Conservation (phyloP, 768 basidiomycete species). For the Trametopsis cervina region DNA sequence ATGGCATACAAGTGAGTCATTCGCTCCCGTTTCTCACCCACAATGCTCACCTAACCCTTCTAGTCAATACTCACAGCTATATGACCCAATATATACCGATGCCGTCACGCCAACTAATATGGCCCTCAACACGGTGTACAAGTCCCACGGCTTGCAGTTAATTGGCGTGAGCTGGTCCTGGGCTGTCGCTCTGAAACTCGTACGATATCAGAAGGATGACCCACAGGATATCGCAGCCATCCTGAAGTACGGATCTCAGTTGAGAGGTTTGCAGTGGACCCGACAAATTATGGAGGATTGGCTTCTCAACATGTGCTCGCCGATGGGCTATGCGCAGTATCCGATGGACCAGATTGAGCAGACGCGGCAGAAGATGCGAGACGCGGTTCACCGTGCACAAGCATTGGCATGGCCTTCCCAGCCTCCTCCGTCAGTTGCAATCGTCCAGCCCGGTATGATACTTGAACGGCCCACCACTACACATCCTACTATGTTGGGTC, state of each 20-base stretch:
- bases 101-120: constrained; percentile 46
- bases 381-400: constrained; percentile 35
- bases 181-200: constrained; percentile 68
- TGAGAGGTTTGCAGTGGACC: constrained; percentile 51
- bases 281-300: constrained; percentile 46
- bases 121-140: constrained; percentile 48
- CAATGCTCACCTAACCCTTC: not conserved
- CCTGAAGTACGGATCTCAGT: constrained; percentile 49
- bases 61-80: constrained; percentile 22
- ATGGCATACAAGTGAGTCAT: constrained; percentile 54
- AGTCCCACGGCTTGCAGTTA: constrained; percentile 44
- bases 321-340: constrained; percentile 55
- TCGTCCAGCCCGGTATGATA: not conserved
- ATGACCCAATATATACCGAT: constrained; percentile 57
- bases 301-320: constrained; percentile 50
- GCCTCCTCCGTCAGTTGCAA: not conserved
- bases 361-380: constrained; percentile 43
- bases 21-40: not conserved
- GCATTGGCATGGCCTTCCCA: not conserved
- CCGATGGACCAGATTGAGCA: constrained; percentile 35
- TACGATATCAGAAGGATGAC: constrained; percentile 58
- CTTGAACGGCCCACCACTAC: not conserved
- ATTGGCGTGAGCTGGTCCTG: constrained; percentile 65
- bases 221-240: constrained; percentile 61
- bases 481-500: not conserved